Evolutionary conservation across 169 alveolate species (phyloP).

Genomic region (Cryptosporidium meleagridis): DNA sequence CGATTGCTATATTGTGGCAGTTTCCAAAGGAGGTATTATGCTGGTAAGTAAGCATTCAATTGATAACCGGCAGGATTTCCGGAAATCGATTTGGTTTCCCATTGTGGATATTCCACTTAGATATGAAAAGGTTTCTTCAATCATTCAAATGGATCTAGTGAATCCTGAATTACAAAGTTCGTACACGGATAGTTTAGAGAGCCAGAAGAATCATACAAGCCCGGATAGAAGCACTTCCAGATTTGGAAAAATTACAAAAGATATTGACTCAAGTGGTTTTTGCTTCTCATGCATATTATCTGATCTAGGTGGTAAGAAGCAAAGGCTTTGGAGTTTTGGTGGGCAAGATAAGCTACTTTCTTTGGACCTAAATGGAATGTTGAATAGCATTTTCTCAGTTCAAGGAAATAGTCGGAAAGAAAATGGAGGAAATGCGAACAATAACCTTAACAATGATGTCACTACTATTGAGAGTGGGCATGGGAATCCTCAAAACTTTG

Average conservation of each 20-base stretch:
- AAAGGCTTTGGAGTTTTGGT: constrained; percentile 30
- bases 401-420: neutral
- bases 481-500: neutral
- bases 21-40: constrained; percentile 22
- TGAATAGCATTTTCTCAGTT: constrained; percentile 1
- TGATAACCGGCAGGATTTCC: neutral
- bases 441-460: neutral
- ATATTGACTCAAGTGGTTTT: constrained; percentile 28
- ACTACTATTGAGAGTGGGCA: neutral
- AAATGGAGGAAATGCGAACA: neutral
- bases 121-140: neutral
- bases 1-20: neutral
- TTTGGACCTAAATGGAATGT: constrained; percentile 15
- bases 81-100: constrained; percentile 41
- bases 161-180: neutral
- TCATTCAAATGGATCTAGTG: neutral
- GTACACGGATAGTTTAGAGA: neutral
- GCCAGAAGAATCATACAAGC: neutral
- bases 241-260: constrained; percentile 39
- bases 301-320: neutral
- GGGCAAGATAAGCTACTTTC: constrained; percentile 1
- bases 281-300: constrained; percentile 15
- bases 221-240: neutral
- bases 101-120: constrained; percentile 47
- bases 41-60: constrained; percentile 6